Evolutionary conservation across 169 alveolate species (phyloP).

Genomic region (Eimeria acervulina): DNA sequence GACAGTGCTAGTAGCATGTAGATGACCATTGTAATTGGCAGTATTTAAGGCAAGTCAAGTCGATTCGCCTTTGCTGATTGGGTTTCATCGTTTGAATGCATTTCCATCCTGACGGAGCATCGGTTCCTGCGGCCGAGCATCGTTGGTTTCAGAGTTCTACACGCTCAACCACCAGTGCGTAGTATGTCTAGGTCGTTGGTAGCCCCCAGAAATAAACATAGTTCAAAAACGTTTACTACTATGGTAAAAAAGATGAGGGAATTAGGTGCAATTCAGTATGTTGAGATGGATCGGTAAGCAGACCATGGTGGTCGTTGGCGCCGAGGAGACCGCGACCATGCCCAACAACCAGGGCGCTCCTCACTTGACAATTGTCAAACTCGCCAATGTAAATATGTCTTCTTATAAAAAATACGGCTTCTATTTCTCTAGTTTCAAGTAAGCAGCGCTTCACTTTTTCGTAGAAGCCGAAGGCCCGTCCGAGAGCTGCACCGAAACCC

Average conservation of each 20-base stretch:
- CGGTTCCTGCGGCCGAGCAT: background rate
- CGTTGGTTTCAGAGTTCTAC: background rate
- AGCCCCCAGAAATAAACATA: background rate
- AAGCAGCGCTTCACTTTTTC: background rate
- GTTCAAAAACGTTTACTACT: background rate
- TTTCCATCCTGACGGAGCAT: background rate
- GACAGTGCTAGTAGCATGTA: background rate
- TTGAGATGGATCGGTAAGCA: background rate
- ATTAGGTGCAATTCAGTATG: background rate
- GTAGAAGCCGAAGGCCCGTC: background rate
- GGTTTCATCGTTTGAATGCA: background rate
- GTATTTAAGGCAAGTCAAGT: background rate
- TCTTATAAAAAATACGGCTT: background rate
- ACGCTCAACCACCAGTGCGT: background rate
- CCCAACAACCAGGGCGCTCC: background rate
- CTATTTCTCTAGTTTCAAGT: background rate
- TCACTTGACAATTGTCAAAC: background rate
- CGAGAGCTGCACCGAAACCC: background rate
- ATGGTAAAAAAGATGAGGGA: background rate
- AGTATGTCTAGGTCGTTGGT: background rate
- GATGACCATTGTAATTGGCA: background rate
- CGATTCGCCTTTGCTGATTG: background rate
- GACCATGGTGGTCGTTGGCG: background rate
- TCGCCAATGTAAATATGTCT: background rate
- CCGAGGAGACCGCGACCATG: slow-evolving; percentile 25